Base-by-base conservation (phyloP, 2,329 filamentous ascomycete species). In the Pseudogymnoascus sp. region DNA sequence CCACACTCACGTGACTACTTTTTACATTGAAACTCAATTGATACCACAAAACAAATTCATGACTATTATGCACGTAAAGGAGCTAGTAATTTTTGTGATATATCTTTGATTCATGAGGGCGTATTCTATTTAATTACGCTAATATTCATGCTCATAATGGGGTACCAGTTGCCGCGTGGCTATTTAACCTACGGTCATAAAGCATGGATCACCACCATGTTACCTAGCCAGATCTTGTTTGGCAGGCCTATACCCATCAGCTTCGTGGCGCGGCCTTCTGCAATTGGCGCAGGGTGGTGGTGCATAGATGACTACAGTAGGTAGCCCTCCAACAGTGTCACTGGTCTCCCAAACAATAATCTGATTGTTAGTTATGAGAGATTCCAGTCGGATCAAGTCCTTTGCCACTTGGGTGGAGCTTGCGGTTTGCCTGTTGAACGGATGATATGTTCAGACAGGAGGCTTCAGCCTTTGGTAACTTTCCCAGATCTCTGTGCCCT, bases 401-500 rank as follows among this genome's bases (percentile, higher is more conserved):
- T 56, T 29, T 56, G 17, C 50, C 50, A 56, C 50, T 56, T 56
- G 50, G 50, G 33, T 56, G 29, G 50, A 56, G 29, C 50, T 56
- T 56, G 29, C 29, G 50, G 29, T 21, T 56, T 56, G 50, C 50
- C 29, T 56, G 29, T 56, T 56, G 29, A 56, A 56, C 50, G 50
- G 29, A 11, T 56, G 50, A 56, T 29, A 21, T 19, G n/a, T 56
- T 53, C 46, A 53, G 50, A 9, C 15, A 33, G 11, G 13, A 63
- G 53, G 63, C 68, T 63, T 53, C 67, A 42, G 68, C 46, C 53
- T 23, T 63, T 63, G 23, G 62, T 15, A 56, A 56, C 56, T 26
- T 62, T 29, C 65, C 40, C 40, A n/a, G 71, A 78, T 66, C 84
- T 78, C 74, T 85, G 82, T 60, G 79, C 79, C 72, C 89, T 85